These are phyloP conservation scores for Massariosphaeria phaeospora DNA, from an alignment of 495 filamentous ascomycete genomes.

Conservation along the genomic window DNA sequence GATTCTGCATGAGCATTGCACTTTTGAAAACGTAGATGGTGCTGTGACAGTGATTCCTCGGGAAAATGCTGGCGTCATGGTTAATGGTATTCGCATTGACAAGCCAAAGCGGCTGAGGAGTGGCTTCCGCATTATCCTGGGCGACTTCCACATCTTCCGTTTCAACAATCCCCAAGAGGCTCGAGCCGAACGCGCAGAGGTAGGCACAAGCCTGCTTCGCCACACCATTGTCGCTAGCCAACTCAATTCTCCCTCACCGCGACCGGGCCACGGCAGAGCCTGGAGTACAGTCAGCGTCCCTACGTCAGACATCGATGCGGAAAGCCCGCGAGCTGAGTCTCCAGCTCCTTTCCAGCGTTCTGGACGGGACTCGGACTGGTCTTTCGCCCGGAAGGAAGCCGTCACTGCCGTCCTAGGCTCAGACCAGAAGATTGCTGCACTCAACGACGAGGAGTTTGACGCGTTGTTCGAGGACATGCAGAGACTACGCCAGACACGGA, in stretches of 20 bases:
- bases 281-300: conserved; percentile 60
- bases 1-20: conserved; percentile 88
- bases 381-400: conserved; percentile 87
- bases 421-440: conserved; percentile 79
- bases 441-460: conserved; percentile 93
- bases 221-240: conserved; percentile 84
- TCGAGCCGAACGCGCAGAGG: conserved; percentile 79
- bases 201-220: conserved; percentile 61
- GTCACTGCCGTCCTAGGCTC: conserved; percentile 84
- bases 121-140: conserved; percentile 90
- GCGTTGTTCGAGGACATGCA: conserved; percentile 94
- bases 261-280: conserved; percentile 66
- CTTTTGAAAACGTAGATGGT: conserved; percentile 87
- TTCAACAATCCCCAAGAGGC: conserved; percentile 99
- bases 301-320: conserved; percentile 62
- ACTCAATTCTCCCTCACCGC: conserved; percentile 62
- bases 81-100: conserved; percentile 84
- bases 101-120: conserved; percentile 80
- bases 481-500: conserved; percentile 73
- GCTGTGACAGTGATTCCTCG: conserved; percentile 83
- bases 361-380: conserved; percentile 90
- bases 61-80: conserved; percentile 92
- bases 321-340: conserved; percentile 70
- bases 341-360: conserved; percentile 62
- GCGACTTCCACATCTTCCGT: conserved; percentile 98